phyloP scores from a whole-genome alignment of 2,329 filamentous ascomycete genomes.

The Neurospora crassa region DNA sequence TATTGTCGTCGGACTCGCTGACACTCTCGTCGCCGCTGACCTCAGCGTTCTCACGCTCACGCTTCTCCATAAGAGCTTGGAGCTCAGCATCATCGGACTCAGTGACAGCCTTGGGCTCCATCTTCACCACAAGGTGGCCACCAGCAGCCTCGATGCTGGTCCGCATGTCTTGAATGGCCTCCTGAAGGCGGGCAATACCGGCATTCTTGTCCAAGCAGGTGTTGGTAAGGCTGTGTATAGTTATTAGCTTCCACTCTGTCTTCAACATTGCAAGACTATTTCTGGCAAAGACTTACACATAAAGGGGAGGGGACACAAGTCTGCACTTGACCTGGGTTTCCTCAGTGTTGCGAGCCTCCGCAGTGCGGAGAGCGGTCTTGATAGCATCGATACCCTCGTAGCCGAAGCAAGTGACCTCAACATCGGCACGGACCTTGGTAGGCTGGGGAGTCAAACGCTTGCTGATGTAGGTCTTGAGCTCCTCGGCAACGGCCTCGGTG shows the following conservation, averaged over 20 bases:
- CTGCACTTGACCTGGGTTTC: conserved; percentile 97
- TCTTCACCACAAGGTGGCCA: conserved; percentile 82
- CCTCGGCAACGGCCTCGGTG: conserved; percentile 73
- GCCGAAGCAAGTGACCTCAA: conserved; percentile 89
- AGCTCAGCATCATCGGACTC: conserved; percentile 97
- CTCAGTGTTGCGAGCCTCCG: conserved; percentile 83
- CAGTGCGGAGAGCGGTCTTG: conserved; percentile 82
- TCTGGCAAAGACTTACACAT: conserved; percentile 45
- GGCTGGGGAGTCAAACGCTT: conserved; percentile 96
- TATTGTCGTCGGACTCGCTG: conserved; percentile 89
- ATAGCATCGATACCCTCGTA: conserved; percentile 98
- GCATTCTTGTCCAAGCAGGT: conserved; percentile 88
- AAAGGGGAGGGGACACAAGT: conserved; percentile 93
- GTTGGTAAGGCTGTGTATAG: conserved; percentile 55
- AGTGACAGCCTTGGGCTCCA: conserved; percentile 98
- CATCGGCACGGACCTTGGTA: conserved; percentile 97
- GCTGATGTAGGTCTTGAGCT: conserved; percentile 90
- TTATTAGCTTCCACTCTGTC: not conserved
- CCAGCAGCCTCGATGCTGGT: conserved; percentile 68
- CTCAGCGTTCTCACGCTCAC: conserved; percentile 93
- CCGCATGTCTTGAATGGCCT: conserved; percentile 81
- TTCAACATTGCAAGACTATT: not conserved
- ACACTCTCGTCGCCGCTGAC: conserved; percentile 95
- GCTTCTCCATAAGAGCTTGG: conserved; percentile 98
- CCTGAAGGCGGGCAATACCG: conserved; percentile 76